A percentile compares a stretch with the other conserved stretches of the same genome.
phyloP scores from a whole-genome alignment of 1,284 basidiomycete genomes.

The Bjerkandera adusta region DNA sequence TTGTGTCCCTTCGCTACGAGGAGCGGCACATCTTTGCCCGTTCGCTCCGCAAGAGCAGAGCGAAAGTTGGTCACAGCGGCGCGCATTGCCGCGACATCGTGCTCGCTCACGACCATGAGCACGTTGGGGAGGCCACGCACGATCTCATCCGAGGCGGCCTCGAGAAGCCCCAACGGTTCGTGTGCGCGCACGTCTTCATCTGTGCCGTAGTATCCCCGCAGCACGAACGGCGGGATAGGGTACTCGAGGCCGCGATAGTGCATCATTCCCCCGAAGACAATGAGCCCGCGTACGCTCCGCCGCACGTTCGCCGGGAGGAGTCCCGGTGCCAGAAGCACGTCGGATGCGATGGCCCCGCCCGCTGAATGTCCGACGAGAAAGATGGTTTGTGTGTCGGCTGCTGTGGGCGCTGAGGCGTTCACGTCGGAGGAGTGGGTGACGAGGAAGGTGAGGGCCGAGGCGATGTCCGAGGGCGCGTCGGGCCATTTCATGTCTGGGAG shows the following conservation, averaged over 20 bases:
- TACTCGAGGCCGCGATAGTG: constrained; percentile 28
- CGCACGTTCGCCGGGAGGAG: constrained; percentile 36
- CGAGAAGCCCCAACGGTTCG: constrained; percentile 39
- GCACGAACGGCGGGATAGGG: constrained; percentile 23
- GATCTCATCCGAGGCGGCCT: constrained; percentile 31
- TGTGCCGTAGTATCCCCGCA: constrained; percentile 46
- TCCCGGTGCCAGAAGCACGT: constrained; percentile 41
- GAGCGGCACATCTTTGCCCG: constrained; percentile 27
- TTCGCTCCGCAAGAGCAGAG: constrained; percentile 31
- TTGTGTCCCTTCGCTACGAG: constrained; percentile 55
- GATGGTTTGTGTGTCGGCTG: constrained; percentile 33
- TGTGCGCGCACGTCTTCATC: constrained; percentile 37
- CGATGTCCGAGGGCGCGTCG: constrained; percentile 48
- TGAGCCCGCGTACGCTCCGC: constrained; percentile 40
- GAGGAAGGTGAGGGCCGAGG: constrained; percentile 56
- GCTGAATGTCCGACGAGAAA: constrained; percentile 59
- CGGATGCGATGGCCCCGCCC: constrained; percentile 47
- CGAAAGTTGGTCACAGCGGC: constrained; percentile 34
- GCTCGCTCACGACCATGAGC: constrained; percentile 47
- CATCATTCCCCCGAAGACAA: constrained; percentile 46
- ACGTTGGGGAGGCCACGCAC: constrained; percentile 41
- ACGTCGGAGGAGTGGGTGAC: constrained; percentile 32
- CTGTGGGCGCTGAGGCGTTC: constrained; percentile 21
- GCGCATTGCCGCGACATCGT: constrained; percentile 46
- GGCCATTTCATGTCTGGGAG: constrained; percentile 54